A percentile compares a stretch with the other conserved stretches of the same genome.
phyloP scores from a whole-genome alignment of 2,329 filamentous ascomycete species.

The Colletotrichum ledebouriae region DNA sequence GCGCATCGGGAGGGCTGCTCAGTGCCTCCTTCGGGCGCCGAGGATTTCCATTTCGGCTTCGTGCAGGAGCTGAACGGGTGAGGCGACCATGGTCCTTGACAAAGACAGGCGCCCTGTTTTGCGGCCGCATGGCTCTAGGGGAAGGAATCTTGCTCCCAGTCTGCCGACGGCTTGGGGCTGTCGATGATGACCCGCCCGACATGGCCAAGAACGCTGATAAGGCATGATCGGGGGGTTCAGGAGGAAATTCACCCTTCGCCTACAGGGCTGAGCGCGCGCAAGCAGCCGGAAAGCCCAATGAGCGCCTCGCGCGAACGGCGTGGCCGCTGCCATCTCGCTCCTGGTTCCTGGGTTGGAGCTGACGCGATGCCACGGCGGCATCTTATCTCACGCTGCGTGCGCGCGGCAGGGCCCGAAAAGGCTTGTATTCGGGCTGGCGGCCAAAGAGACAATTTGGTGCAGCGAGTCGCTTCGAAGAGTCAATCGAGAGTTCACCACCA shows the following conservation, averaged over 20 bases:
- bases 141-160: slow-evolving; percentile 31
- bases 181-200: slow-evolving; percentile 28
- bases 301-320: slow-evolving; percentile 7
- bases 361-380: slow-evolving; percentile 28
- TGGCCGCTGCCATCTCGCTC: slow-evolving; percentile 13
- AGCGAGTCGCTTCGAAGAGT: too few relatives aligned
- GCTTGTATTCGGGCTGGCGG: not conserved
- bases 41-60: slow-evolving; percentile 10
- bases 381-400: slow-evolving; percentile 31
- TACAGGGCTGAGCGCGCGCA: slow-evolving; percentile 40
- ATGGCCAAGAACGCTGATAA: slow-evolving; percentile 39
- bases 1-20: not conserved
- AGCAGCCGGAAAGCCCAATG: not conserved
- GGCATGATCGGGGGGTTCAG: slow-evolving; percentile 16
- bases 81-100: slow-evolving; percentile 35
- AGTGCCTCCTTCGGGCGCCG: slow-evolving; percentile 3
- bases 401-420: not conserved
- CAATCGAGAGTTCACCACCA: too few relatives aligned
- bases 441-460: too few relatives aligned
- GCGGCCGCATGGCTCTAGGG: not conserved
- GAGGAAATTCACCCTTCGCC: not conserved
- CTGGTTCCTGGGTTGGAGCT: slow-evolving; percentile 12
- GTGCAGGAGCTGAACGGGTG: slow-evolving; percentile 15
- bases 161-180: slow-evolving; percentile 18
- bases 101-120: slow-evolving; percentile 12